These are phyloP conservation scores for Cenchrus americanus DNA, from an alignment of 176 grass and related monocot species.

Conservation along the genomic window DNA sequence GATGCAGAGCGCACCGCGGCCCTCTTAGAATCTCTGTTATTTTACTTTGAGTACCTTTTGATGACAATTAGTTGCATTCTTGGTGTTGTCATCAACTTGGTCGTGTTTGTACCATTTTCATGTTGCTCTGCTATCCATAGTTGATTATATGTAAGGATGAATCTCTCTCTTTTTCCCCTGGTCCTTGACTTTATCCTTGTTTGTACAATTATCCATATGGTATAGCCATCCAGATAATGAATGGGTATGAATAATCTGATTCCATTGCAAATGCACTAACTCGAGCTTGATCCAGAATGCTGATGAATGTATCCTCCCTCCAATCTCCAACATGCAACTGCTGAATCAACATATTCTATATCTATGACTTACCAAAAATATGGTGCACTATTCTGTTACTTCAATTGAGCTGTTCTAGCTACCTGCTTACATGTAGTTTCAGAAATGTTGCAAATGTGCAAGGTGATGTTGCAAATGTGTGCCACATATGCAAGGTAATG, in stretches of 20 bases:
- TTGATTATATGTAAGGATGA: neutral
- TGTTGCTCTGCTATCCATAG: neutral
- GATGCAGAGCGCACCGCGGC: slow-evolving; percentile 51
- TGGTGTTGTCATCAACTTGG: slow-evolving; percentile 12
- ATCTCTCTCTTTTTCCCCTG: slow-evolving; percentile 25
- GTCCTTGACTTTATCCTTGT: slow-evolving; percentile 2
- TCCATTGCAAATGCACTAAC: neutral
- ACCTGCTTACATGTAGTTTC: neutral
- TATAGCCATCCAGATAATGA: neutral
- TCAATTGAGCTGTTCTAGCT: neutral
- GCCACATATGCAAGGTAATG: neutral
- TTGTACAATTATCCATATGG: neutral
- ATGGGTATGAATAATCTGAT: neutral
- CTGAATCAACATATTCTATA: neutral
- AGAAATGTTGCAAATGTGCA: neutral
- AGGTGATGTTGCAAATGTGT: neutral
- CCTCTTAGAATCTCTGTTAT: slow-evolving; percentile 34
- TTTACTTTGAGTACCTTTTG: slow-evolving; percentile 10
- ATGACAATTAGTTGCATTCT: slow-evolving; percentile 15
- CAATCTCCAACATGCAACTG: neutral
- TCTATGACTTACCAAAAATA: neutral
- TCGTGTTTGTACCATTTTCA: slow-evolving; percentile 6
- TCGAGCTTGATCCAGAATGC: neutral
- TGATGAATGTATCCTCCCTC: neutral
- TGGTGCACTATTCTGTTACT: neutral